Evolutionary conservation across 257 asterid genomes (phyloP).

Genomic region (Solanum gracilifrons): DNA sequence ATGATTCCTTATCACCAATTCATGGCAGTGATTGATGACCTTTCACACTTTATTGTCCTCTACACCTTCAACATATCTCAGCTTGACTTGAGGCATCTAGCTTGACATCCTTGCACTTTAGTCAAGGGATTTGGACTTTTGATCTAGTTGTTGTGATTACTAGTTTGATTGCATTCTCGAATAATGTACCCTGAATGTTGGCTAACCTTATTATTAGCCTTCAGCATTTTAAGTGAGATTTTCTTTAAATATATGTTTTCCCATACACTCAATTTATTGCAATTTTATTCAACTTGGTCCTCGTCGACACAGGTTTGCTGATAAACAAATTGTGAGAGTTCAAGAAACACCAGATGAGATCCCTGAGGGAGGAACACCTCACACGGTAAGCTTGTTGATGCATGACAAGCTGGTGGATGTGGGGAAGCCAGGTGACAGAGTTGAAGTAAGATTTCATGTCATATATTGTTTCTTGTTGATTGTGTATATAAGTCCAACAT

Average conservation of each 20-base stretch:
- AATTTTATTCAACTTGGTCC: not conserved
- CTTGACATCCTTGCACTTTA: not conserved
- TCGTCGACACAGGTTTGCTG: constrained; percentile 54
- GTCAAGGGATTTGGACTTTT: not conserved
- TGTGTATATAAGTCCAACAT: not conserved
- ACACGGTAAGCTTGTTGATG: constrained; percentile 95
- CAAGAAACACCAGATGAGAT: constrained; percentile 99
- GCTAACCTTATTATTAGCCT: not conserved
- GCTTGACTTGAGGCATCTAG: not conserved
- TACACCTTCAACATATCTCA: not conserved
- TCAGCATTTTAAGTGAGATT: not conserved
- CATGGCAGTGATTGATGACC: not conserved
- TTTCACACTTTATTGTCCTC: not conserved
- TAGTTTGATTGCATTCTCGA: not conserved
- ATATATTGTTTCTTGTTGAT: not conserved
- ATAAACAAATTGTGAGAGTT: constrained; percentile 94
- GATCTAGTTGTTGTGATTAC: not conserved
- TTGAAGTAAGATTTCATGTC: constrained; percentile 52
- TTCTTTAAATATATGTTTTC: not conserved
- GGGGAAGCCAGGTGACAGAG: constrained; percentile 98
- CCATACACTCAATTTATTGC: not conserved
- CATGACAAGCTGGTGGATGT: constrained; percentile 92
- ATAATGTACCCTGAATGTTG: not conserved
- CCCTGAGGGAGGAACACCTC: constrained; percentile 99
- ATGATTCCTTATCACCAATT: not conserved